Percentiles rank a stretch among this genome's conserved stretches.
Evolutionary conservation across 192 early-diverging fungal species (phyloP).

Genomic region (Endogone sp.): DNA sequence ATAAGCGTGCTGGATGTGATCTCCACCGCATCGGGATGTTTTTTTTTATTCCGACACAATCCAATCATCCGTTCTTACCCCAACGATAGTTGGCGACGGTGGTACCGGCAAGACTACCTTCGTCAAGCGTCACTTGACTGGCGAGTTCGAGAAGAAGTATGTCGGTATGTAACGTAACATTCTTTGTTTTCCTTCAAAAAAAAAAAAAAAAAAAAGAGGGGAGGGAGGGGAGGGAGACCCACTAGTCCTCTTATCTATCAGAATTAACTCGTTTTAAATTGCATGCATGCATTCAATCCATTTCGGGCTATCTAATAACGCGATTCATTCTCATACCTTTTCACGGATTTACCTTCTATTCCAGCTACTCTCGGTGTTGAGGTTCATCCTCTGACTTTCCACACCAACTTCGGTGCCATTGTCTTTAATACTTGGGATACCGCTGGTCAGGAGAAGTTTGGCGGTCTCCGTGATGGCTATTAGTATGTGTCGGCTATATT

Average conservation of each 20-base stretch:
- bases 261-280: too few relatives aligned
- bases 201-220: too few relatives aligned
- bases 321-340: constrained; percentile 16
- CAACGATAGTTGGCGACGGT: constrained; percentile 96
- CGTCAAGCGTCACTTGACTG: constrained; percentile 99
- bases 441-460: constrained; percentile 99
- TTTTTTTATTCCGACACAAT: constrained; percentile 1
- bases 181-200: too few relatives aligned
- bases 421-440: constrained; percentile 99
- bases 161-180: constrained; percentile 87
- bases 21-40: neutral
- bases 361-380: constrained; percentile 99
- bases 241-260: too few relatives aligned
- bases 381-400: constrained; percentile 96
- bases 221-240: too few relatives aligned
- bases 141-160: constrained; percentile 99
- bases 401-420: constrained; percentile 96
- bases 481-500: constrained; percentile 73
- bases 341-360: constrained; percentile 14
- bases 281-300: neutral
- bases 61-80: constrained; percentile 1
- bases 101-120: constrained; percentile 99
- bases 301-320: neutral
- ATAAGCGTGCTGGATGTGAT: neutral
- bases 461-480: constrained; percentile 99